Conservation (phyloP, 1,284 basidiomycete genomes). For the Peniophora sp. region DNA sequence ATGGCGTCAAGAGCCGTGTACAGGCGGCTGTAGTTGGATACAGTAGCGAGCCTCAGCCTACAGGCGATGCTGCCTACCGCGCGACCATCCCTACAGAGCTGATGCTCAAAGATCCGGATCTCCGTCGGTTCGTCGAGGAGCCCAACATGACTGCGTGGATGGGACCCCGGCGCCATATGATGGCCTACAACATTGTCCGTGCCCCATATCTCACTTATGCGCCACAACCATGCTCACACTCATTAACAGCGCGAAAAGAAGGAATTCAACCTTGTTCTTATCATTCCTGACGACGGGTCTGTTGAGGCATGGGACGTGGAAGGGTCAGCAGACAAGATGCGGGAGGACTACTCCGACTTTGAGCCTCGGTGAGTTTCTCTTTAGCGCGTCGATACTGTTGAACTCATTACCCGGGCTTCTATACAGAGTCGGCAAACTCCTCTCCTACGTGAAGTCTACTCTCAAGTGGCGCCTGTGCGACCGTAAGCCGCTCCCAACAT, state of each 20-base stretch:
- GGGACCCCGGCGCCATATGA: slow-evolving; percentile 31
- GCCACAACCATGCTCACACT: not conserved
- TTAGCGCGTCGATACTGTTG: not conserved
- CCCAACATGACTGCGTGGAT: slow-evolving; percentile 38
- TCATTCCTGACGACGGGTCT: slow-evolving; percentile 35
- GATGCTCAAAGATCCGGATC: slow-evolving; percentile 41
- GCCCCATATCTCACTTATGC: not conserved
- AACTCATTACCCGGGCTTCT: not conserved
- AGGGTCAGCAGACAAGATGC: slow-evolving; percentile 37
- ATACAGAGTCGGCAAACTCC: slow-evolving; percentile 29
- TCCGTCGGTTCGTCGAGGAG: slow-evolving; percentile 29
- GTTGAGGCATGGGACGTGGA: slow-evolving; percentile 39
- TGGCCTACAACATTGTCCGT: slow-evolving; percentile 35
- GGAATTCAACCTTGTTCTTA: slow-evolving; percentile 34
- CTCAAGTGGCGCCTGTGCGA: slow-evolving; percentile 40
- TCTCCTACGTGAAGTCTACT: slow-evolving; percentile 30
- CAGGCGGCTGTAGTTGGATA: slow-evolving; percentile 35
- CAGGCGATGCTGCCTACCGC: slow-evolving; percentile 48
- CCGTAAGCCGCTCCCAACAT: slow-evolving; percentile 29
- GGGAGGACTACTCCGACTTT: slow-evolving; percentile 33
- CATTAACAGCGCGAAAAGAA: slow-evolving; percentile 26
- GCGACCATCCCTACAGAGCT: slow-evolving; percentile 36
- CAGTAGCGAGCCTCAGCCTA: slow-evolving; percentile 26
- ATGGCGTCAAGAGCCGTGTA: slow-evolving; percentile 43
- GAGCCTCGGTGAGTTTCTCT: slow-evolving; percentile 28